Evolutionary conservation across 2,329 filamentous ascomycete genomes (phyloP), one percentile per base, ranked within the genome.

Genomic region (Lasiodiplodia gonubiensis): DNA sequence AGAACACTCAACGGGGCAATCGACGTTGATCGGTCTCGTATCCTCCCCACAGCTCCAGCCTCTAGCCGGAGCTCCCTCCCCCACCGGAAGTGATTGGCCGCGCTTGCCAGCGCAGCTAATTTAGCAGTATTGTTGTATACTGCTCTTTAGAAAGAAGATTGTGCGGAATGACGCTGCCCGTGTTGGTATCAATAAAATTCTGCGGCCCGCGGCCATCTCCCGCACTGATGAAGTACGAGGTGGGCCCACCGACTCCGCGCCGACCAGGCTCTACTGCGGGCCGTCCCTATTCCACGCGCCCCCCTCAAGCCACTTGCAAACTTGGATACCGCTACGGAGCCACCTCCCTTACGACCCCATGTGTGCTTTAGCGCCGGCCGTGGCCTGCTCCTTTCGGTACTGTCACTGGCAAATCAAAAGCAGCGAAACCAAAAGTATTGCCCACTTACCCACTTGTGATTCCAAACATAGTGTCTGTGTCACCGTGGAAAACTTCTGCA

Each of bases 161-260:
- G 16, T 23, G 14, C 33, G 57, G 27, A 4, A 35, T 33, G 59
- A 35, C 35, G 21, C n/a, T 63, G 21, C 25, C n/a, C 4, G 7
- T 7, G 55, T 16, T 35, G 54, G 8, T 27, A n/a, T 60, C 55
- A 60, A 60, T 60, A 33, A 33, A 12, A 27, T 14, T 14, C 10
- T n/a, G 57, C 57, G 25, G 16, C 48, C 48, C 57, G 39, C 21
- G 42, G 10, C 42, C 18, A 61, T 61, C 57, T 61, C 39, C 42
- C 59, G 59, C 30, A 37, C 35, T 21, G 12, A 16, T 2, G 11
- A 35, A 6, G 7, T 37, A 63, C 46, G 59, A 63, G 59, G 59
- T 51, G 42, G 59, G 30, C 25, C 59, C 59, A 63, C 57, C 10
- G 46, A 10, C 21, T 18, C 27, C 42, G 42, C 39, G 5, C 14